A percentile compares a stretch with the other conserved stretches of the same genome.
Conservation (phyloP, 2,329 filamentous ascomycete genomes). For the Neofusicoccum kwambonambiense region DNA sequence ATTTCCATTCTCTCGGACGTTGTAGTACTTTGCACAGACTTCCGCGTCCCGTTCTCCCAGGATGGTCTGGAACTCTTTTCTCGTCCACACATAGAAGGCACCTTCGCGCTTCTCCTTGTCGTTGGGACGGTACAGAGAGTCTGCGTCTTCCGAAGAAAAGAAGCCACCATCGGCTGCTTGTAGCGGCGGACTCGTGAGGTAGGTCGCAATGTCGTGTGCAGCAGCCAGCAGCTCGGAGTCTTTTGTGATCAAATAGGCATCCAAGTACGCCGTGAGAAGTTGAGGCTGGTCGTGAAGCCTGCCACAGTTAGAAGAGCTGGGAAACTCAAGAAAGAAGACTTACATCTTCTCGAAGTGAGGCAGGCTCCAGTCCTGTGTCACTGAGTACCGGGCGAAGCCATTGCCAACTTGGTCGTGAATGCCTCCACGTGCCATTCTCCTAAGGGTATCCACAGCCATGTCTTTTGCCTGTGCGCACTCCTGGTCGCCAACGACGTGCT, state of each 20-base stretch:
- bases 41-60: conserved; percentile 67
- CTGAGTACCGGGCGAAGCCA: conserved; percentile 81
- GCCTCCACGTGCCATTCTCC: conserved; percentile 71
- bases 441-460: conserved; percentile 79
- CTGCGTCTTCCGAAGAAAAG: conserved; percentile 85
- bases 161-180: conserved; percentile 70
- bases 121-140: conserved; percentile 71
- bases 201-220: conserved; percentile 81
- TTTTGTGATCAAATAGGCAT: conserved; percentile 72
- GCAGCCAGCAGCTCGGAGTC: conserved; percentile 73
- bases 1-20: conserved; percentile 80
- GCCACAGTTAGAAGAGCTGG: background rate
- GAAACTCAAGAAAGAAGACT: background rate
- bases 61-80: conserved; percentile 78
- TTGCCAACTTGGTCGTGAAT: conserved; percentile 75
- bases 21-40: conserved; percentile 80
- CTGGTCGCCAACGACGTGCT: conserved; percentile 80
- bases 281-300: conserved; percentile 84
- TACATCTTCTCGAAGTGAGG: conserved; percentile 95
- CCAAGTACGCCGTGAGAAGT: conserved; percentile 77
- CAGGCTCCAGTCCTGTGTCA: conserved; percentile 87
- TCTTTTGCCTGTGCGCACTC: conserved; percentile 71
- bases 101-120: conserved; percentile 85
- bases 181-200: conserved; percentile 72
- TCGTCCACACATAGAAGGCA: conserved; percentile 92